Evolutionary conservation across 495 filamentous ascomycete species (phyloP), one percentile per base, ranked within the genome.

Genomic region (Annulohypoxylon bovei): DNA sequence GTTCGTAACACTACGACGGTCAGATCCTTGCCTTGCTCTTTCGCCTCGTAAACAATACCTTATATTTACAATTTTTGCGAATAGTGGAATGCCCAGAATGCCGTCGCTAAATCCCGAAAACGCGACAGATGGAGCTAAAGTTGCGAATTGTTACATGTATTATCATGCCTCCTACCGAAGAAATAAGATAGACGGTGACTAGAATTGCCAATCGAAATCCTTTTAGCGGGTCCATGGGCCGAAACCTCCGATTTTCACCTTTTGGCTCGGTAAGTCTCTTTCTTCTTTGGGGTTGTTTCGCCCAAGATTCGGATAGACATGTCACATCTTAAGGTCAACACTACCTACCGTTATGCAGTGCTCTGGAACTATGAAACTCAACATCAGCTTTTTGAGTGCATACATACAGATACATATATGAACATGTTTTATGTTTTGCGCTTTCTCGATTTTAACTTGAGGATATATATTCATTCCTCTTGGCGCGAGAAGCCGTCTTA

Each of bases 211-310:
- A 65, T 67, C 39, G 44, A 56, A 65, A 60, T 28, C 32, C 39
- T 65, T 68, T 61, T 61, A 55, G 70, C 70, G 70, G 70, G 65
- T 52, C 70, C 25, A 68, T 72, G 70, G 70, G 64, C 70, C 70
- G 70, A 72, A 72, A 72, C 70, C 70, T 53, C 65, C 64, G 70
- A 72, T 72, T 61, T 40, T 22, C 70, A 52, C 56, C 47, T 52
- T 72, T 65, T 72, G 70, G 70, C 53, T 72, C 70, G 70, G 67
- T 59, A 58, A 58, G 22, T 25, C 44, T 47, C 18, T 61, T 56
- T 23, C 53, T 40, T 50, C 61, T 60, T 59, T 54, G 50, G 39
- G 60, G 53, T 64, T 70, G 58, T 40, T 62, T 49, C 44, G 27
- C 66, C 27, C 53, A 61, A 65, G 61, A 65, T 63, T 44, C 44